A percentile compares a stretch with the other conserved stretches of the same genome.
These are phyloP conservation scores for Porphyrellus cyaneotinctus DNA, from an alignment of 768 basidiomycete species.

Conservation along the genomic window DNA sequence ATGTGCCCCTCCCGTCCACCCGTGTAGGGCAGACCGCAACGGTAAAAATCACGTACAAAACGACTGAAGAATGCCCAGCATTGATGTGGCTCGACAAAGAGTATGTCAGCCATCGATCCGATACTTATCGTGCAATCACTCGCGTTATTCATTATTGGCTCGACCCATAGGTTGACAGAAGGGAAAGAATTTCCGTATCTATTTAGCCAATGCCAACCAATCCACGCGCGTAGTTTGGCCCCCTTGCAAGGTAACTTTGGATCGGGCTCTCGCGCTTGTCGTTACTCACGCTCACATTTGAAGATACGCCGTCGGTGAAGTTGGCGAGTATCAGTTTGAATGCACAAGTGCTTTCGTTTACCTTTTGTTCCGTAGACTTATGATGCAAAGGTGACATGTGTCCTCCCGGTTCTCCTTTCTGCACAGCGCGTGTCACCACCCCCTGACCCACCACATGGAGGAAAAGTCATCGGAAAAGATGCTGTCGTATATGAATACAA, in stretches of 20 bases:
- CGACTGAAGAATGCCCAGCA: constrained; percentile 69
- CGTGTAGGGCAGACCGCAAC: constrained; percentile 36
- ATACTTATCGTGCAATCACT: neutral
- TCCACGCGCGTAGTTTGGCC: constrained; percentile 74
- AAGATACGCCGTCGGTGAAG: constrained; percentile 89
- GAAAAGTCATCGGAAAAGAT: constrained; percentile 72
- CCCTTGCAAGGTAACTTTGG: constrained; percentile 65
- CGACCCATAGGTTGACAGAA: constrained; percentile 64
- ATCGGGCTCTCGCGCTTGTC: neutral
- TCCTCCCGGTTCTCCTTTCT: constrained; percentile 82
- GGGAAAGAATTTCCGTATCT: constrained; percentile 84
- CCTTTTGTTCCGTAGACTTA: constrained; percentile 56
- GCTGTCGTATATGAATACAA: constrained; percentile 69
- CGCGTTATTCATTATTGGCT: neutral
- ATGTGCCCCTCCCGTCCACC: constrained; percentile 45
- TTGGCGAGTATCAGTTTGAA: constrained; percentile 42
- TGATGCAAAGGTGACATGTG: constrained; percentile 65
- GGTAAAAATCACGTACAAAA: constrained; percentile 63
- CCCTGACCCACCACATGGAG: constrained; percentile 56
- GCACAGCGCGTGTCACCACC: constrained; percentile 78
- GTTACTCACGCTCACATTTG: neutral
- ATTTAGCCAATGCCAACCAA: constrained; percentile 93
- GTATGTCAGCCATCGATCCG: constrained; percentile 31
- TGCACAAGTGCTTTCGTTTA: neutral
- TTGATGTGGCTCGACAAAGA: constrained; percentile 86